phyloP scores from a whole-genome alignment of 257 asterid species.

The Datura wrightii region DNA sequence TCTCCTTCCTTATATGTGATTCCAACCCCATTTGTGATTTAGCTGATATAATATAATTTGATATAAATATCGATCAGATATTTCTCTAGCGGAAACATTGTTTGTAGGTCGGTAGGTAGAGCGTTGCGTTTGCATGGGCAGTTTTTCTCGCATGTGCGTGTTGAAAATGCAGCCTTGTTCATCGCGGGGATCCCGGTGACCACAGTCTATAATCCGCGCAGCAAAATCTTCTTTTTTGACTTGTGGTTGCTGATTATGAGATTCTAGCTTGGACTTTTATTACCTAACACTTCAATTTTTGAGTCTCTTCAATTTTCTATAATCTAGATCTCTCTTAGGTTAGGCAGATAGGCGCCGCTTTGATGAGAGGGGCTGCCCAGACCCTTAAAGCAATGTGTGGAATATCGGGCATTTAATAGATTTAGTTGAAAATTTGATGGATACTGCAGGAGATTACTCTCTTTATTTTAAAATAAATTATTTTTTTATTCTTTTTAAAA shows the following conservation, averaged over 20 bases:
- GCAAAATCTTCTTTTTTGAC: background rate
- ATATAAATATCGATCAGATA: background rate
- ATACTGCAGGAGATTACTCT: too few relatives aligned
- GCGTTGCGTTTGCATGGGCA: background rate
- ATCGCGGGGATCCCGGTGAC: constrained; percentile 17
- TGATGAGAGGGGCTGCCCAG: background rate
- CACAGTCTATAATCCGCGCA: background rate
- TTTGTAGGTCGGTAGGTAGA: background rate
- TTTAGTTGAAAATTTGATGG: too few relatives aligned
- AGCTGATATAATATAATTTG: too few relatives aligned
- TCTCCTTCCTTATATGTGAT: background rate
- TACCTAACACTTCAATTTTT: background rate
- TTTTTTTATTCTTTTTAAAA: too few relatives aligned
- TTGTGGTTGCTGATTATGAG: background rate
- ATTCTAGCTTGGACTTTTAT: background rate
- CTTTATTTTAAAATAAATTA: too few relatives aligned
- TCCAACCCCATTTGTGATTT: too few relatives aligned
- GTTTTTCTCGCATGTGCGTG: background rate
- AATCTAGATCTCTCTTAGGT: background rate
- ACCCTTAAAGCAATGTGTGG: background rate
- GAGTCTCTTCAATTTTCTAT: background rate
- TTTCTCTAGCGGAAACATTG: background rate
- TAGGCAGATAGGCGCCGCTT: constrained; percentile 5
- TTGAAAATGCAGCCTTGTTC: background rate
- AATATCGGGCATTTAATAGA: too few relatives aligned